These are phyloP conservation scores for Saprolegnia parasitica DNA, from an alignment of 352 stramenopile genomes.

Conservation along the genomic window DNA sequence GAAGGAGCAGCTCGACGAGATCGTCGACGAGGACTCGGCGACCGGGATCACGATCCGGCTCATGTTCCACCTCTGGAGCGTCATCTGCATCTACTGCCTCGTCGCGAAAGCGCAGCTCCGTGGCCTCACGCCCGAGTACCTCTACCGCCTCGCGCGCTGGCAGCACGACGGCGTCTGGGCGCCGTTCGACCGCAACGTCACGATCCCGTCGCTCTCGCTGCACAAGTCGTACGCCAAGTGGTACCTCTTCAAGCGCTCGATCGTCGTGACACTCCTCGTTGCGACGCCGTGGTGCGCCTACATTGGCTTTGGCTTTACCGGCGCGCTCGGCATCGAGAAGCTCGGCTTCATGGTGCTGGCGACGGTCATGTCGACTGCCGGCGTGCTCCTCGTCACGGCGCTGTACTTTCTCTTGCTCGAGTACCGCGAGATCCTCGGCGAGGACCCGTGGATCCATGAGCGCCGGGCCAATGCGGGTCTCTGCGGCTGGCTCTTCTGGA, in stretches of 20 bases:
- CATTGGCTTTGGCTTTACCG: neutral
- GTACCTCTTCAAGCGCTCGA: neutral
- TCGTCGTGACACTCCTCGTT: neutral
- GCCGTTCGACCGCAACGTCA: neutral
- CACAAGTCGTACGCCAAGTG: constrained; percentile 3
- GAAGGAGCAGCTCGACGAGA: neutral
- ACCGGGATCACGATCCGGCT: neutral
- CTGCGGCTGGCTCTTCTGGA: neutral
- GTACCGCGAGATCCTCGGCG: neutral
- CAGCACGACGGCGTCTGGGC: constrained; percentile 16
- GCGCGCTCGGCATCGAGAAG: neutral
- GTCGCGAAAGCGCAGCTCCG: neutral
- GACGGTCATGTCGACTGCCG: neutral
- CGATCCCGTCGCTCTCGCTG: neutral
- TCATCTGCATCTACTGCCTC: neutral
- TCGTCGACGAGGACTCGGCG: neutral
- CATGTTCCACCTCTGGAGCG: neutral
- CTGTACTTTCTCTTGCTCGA: constrained; percentile 19
- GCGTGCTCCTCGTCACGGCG: constrained; percentile 1
- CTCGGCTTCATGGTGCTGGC: neutral
- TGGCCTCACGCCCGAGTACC: neutral
- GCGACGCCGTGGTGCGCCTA: neutral
- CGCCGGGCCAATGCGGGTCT: neutral
- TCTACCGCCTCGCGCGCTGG: neutral
- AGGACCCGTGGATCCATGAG: constrained; percentile 11